Evolutionary conservation across 163 green algal genomes (phyloP), one percentile per base, ranked within the genome.

Genomic region (Volvox carteri): DNA sequence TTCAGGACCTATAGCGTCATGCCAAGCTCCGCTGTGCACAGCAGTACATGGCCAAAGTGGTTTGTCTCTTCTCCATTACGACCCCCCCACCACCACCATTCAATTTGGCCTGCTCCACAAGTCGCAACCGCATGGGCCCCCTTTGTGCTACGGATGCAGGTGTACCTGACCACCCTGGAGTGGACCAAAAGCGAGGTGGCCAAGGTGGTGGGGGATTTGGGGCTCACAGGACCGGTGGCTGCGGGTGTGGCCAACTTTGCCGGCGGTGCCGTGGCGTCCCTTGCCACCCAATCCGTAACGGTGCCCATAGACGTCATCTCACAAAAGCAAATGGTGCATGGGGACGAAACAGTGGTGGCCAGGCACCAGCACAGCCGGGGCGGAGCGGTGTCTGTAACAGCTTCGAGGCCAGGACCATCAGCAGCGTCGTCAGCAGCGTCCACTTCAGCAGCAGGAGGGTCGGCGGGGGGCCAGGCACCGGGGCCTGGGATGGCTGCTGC

Each of bases 291-390:
- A 90, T 73, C 91, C 1, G 92, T 99, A 6, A 93, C 95, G 0
- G 97, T 99, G 30, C 97, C 97, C 50, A 92, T 99, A 2, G 97
- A 99, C 89, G 97, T 99, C 30, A 90, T 97, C 42, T 95, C 92
- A 39, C 90, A 95, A 54, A 84, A 91, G 25, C 89, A 93, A 21
- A 95, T 94, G 78, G 78, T 93, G 78, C 84, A 93, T n/a, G 90
- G 90, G 1, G 78, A 80, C 35, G 77, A 85, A 56, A 84, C 67
- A 9, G 78, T 86, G 19, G 62, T 77, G 50, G 77, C 85, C 6
- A 62, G 84, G 37, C 86, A 88, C 44, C 81, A 87, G 48, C 65
- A 73, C 46, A 50, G 35, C 18, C 23, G 35, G 48, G 12, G 28
- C n/a, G 4, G 28, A n/a, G 33, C 7, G n/a, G n/a, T n/a, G n/a